A percentile compares a stretch with the other conserved stretches of the same genome.
phyloP scores from a whole-genome alignment of 75 land plant species.

The Adiantum capillusveneris region DNA sequence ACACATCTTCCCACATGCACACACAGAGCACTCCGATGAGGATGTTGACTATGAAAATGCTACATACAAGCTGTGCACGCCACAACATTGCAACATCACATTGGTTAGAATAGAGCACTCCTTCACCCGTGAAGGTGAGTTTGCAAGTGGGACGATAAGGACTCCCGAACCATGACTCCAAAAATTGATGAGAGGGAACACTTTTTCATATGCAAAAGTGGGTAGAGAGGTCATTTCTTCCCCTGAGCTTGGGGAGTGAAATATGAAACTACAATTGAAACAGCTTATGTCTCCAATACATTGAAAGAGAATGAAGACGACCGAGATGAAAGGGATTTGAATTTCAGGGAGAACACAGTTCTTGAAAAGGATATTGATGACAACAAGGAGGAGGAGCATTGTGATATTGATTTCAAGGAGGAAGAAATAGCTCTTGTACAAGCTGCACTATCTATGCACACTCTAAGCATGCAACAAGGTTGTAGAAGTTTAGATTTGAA shows the following conservation, averaged over 20 bases:
- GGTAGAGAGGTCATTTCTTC: slow-evolving; percentile 10
- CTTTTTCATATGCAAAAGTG: background rate
- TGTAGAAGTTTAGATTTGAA: slow-evolving; percentile 96
- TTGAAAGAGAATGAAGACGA: background rate
- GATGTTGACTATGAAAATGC: too few relatives aligned
- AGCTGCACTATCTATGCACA: slow-evolving; percentile 9
- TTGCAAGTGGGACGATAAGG: too few relatives aligned
- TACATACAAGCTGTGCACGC: too few relatives aligned
- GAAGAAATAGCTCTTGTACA: slow-evolving; percentile 15
- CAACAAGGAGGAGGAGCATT: slow-evolving; percentile 26
- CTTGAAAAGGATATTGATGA: background rate
- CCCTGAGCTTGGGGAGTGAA: slow-evolving; percentile 37
- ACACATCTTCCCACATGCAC: too few relatives aligned
- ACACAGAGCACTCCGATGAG: too few relatives aligned
- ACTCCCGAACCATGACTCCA: too few relatives aligned
- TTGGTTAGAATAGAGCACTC: too few relatives aligned
- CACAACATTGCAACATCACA: too few relatives aligned
- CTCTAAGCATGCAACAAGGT: slow-evolving; percentile 73
- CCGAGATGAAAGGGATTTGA: background rate
- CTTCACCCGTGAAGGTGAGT: too few relatives aligned
- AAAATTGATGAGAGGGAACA: too few relatives aligned
- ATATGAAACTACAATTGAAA: too few relatives aligned
- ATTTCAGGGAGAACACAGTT: background rate
- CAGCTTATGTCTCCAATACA: too few relatives aligned
- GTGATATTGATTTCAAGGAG: background rate